phyloP scores from a whole-genome alignment of 768 basidiomycete species.

The Zangia roseola region DNA sequence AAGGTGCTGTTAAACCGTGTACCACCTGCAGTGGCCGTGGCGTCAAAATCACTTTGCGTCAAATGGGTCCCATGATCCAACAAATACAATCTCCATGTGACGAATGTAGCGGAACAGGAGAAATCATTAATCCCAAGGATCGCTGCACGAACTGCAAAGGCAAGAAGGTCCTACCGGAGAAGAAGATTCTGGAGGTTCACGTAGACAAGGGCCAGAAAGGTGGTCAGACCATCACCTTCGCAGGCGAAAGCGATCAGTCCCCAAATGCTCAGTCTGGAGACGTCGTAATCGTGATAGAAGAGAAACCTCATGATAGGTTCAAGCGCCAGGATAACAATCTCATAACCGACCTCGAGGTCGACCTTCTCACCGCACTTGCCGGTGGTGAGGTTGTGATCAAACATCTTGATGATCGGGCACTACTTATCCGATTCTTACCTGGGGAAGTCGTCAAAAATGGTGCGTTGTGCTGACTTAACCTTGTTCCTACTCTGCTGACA shows the following conservation, averaged over 20 bases:
- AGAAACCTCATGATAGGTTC: constrained; percentile 88
- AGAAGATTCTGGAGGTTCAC: constrained; percentile 96
- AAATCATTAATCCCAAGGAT: constrained; percentile 92
- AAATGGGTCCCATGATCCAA: constrained; percentile 99
- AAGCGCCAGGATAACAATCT: constrained; percentile 88
- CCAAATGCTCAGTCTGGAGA: constrained; percentile 90
- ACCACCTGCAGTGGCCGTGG: constrained; percentile 82
- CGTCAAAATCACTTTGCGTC: constrained; percentile 85
- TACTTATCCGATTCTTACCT: constrained; percentile 79
- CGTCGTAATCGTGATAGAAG: constrained; percentile 90
- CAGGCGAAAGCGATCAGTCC: constrained; percentile 90
- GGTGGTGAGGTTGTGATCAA: constrained; percentile 89
- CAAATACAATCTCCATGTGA: constrained; percentile 95
- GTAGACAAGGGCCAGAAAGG: constrained; percentile 98
- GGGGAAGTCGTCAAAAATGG: constrained; percentile 94
- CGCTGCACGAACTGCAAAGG: constrained; percentile 91
- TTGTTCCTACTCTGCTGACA: neutral
- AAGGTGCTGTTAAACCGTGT: constrained; percentile 88
- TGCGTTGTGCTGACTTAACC: constrained; percentile 38
- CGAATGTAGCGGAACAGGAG: constrained; percentile 92
- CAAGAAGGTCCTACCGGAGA: constrained; percentile 91
- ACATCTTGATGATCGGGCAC: constrained; percentile 90
- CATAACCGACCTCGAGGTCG: constrained; percentile 82
- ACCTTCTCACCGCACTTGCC: constrained; percentile 88
- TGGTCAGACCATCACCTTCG: constrained; percentile 85